Evolutionary conservation across 2,329 filamentous ascomycete genomes (phyloP).

Genomic region (Fusarium subglutinans): DNA sequence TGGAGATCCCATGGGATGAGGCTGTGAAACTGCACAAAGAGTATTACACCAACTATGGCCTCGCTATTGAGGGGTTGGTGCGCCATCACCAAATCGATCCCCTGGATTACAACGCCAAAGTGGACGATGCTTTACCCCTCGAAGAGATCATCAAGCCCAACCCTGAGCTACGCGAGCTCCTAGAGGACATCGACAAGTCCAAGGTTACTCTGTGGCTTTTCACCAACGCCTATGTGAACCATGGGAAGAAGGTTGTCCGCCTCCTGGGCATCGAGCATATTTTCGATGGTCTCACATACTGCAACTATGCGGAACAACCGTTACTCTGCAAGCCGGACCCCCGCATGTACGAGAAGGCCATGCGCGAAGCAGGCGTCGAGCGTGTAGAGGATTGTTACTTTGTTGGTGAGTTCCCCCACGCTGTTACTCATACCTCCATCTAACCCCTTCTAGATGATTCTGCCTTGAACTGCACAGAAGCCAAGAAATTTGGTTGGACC

Average conservation of each 20-base stretch:
- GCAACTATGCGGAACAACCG: conserved; percentile 79
- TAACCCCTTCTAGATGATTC: conserved; percentile 76
- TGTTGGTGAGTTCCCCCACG: conserved; percentile 71
- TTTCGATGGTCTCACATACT: conserved; percentile 95
- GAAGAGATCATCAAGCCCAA: conserved; percentile 85
- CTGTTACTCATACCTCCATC: neutral
- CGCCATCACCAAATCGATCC: conserved; percentile 95
- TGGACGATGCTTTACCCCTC: conserved; percentile 92
- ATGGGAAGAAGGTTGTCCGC: conserved; percentile 82
- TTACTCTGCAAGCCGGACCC: conserved; percentile 88
- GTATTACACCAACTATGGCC: conserved; percentile 95
- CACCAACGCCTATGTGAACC: conserved; percentile 94
- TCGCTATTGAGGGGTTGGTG: conserved; percentile 96
- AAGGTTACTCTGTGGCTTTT: conserved; percentile 94
- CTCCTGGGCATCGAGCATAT: conserved; percentile 85
- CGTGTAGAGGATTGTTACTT: conserved; percentile 83
- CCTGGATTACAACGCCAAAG: conserved; percentile 91
- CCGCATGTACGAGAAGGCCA: conserved; percentile 88
- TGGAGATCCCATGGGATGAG: conserved; percentile 78
- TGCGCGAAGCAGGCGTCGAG: conserved; percentile 80
- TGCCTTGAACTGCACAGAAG: conserved; percentile 79
- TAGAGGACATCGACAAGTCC: conserved; percentile 82
- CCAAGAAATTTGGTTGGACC: conserved; percentile 84
- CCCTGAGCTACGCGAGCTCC: conserved; percentile 75
- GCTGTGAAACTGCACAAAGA: conserved; percentile 87